Conservation (phyloP, 352 stramenopile species). For the Pythium guiyangense region DNA sequence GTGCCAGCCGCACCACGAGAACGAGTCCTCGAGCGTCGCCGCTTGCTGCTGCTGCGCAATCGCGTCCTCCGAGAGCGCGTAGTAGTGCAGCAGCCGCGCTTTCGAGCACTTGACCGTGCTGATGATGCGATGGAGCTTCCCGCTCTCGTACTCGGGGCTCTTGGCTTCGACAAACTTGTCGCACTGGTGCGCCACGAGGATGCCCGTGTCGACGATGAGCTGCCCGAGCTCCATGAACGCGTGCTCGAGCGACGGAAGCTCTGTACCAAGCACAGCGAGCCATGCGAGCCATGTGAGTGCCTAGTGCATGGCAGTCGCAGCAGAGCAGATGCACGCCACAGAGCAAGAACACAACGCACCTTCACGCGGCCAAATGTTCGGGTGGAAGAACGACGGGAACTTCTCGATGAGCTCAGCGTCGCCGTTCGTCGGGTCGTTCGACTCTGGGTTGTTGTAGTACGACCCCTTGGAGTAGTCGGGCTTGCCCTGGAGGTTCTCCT, state of each 20-base stretch:
- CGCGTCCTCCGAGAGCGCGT: conserved; percentile 70
- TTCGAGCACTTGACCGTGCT: conserved; percentile 88
- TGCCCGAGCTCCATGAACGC: conserved; percentile 90
- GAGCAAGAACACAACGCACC: conserved; percentile 6
- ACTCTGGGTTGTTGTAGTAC: conserved; percentile 97
- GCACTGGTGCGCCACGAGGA: conserved; percentile 90
- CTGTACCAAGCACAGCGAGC: background rate
- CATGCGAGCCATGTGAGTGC: background rate
- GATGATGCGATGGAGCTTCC: conserved; percentile 89
- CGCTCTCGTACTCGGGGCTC: conserved; percentile 67
- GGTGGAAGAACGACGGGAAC: conserved; percentile 90
- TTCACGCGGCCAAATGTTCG: conserved; percentile 91
- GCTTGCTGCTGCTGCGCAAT: conserved; percentile 44
- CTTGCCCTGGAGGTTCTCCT: conserved; percentile 92
- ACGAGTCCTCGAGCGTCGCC: conserved; percentile 57
- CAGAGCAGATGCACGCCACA: background rate
- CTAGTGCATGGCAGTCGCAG: no score
- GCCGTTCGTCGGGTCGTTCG: conserved; percentile 76
- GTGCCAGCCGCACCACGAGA: conserved; percentile 98
- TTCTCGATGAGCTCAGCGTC: conserved; percentile 71
- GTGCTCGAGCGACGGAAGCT: conserved; percentile 78
- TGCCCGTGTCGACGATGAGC: conserved; percentile 90
- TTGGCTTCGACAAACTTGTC: conserved; percentile 86
- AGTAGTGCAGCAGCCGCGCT: conserved; percentile 95
- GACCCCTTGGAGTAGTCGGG: conserved; percentile 93